Evolutionary conservation across 345 rosid species (phyloP).

Genomic region (Citrus unshiu): DNA sequence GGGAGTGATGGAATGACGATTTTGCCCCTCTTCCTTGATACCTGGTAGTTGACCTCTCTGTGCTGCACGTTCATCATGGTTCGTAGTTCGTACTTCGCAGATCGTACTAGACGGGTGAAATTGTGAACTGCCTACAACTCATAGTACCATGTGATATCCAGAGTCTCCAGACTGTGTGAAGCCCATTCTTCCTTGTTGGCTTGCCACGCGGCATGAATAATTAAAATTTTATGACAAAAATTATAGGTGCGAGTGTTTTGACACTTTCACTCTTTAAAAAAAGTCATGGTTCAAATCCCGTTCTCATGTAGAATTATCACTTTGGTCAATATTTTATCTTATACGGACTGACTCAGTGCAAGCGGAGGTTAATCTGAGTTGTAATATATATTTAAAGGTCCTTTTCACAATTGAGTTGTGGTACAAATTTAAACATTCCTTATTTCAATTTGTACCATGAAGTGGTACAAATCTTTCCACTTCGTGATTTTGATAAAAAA

Average conservation of each 20-base stretch:
- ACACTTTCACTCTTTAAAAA: too few relatives aligned
- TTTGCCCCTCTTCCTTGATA: not conserved
- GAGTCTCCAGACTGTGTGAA: not conserved
- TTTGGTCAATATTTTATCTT: rapidly evolving
- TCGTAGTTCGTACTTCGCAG: not conserved
- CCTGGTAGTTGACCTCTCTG: not conserved
- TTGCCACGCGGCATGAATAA: not conserved
- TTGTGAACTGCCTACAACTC: not conserved
- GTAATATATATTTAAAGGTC: too few relatives aligned
- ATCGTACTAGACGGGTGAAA: not conserved
- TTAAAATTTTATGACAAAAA: too few relatives aligned
- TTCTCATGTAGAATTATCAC: rapidly evolving
- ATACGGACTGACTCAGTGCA: rapidly evolving
- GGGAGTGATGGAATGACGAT: not conserved
- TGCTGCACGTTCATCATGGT: too few relatives aligned
- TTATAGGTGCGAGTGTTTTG: rapidly evolving
- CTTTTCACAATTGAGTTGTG: rapidly evolving
- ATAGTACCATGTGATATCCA: not conserved
- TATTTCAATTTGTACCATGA: too few relatives aligned
- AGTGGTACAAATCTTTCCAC: too few relatives aligned
- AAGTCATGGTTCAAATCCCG: rapidly evolving
- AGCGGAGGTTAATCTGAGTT: rapidly evolving
- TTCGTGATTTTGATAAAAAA: too few relatives aligned
- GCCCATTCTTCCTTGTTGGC: not conserved
- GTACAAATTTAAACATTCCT: too few relatives aligned